These are phyloP conservation scores for Neurospora sp. DNA, from an alignment of 495 filamentous ascomycete species.

Conservation along the genomic window DNA sequence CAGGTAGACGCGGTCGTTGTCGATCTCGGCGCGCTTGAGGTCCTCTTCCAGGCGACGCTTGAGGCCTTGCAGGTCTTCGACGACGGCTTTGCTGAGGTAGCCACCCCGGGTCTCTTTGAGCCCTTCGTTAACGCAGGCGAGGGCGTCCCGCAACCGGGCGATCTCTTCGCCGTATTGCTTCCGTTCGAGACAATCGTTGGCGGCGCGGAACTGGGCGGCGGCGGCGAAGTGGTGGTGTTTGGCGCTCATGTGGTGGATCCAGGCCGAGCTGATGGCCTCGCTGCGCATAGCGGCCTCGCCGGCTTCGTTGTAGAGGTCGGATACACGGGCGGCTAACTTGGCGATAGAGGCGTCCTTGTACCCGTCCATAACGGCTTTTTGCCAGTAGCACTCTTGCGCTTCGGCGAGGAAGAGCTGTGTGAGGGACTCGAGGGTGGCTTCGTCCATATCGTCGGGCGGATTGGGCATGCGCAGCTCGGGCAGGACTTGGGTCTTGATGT, in stretches of 20 bases:
- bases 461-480: slow-evolving; percentile 70
- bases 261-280: slow-evolving; percentile 80
- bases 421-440: slow-evolving; percentile 71
- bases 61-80: slow-evolving; percentile 73
- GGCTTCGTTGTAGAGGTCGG: slow-evolving; percentile 79
- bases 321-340: slow-evolving; percentile 83
- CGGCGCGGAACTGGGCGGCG: slow-evolving; percentile 89
- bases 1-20: slow-evolving; percentile 92
- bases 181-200: slow-evolving; percentile 87
- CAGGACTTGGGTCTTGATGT: slow-evolving; percentile 69
- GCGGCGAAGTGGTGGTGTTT: slow-evolving; percentile 98
- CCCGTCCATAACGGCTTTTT: slow-evolving; percentile 89
- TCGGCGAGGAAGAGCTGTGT: slow-evolving; percentile 81
- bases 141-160: slow-evolving; percentile 69
- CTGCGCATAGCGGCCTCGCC: slow-evolving; percentile 81
- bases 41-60: slow-evolving; percentile 78
- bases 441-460: slow-evolving; percentile 94
- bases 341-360: slow-evolving; percentile 88
- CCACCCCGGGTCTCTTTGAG: slow-evolving; percentile 63
- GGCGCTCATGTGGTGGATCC: slow-evolving; percentile 96
- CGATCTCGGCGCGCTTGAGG: slow-evolving; percentile 85
- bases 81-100: slow-evolving; percentile 76
- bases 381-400: slow-evolving; percentile 96
- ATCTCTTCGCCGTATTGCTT: slow-evolving; percentile 94
- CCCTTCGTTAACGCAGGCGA: slow-evolving; percentile 75